A percentile compares a stretch with the other conserved stretches of the same genome.
Conservation (phyloP, 148 eudicot genomes). For the Amaranthus palmeri region DNA sequence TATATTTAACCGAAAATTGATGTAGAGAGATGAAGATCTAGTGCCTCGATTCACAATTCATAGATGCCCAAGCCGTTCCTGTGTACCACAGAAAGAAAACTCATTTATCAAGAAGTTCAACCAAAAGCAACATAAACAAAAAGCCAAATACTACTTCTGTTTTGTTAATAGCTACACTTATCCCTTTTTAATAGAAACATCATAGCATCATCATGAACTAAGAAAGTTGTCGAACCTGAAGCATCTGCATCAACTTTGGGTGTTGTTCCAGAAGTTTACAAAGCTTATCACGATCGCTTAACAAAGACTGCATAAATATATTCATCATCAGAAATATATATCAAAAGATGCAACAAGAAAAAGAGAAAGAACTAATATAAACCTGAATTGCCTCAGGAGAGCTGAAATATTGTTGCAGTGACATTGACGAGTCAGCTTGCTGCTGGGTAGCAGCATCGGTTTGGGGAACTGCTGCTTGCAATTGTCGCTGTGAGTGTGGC, state of each 20-base stretch:
- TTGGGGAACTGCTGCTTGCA: slow-evolving; percentile 31
- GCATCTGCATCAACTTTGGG: slow-evolving; percentile 96
- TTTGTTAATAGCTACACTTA: neutral
- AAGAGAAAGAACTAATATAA: neutral
- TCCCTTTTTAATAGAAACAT: neutral
- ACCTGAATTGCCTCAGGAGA: slow-evolving; percentile 98
- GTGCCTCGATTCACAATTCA: slow-evolving; percentile 23
- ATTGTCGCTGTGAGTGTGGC: slow-evolving; percentile 41
- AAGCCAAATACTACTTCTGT: neutral
- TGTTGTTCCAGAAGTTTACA: slow-evolving; percentile 92
- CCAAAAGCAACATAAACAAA: neutral
- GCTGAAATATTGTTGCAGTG: slow-evolving; percentile 78
- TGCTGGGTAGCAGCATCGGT: slow-evolving; percentile 51
- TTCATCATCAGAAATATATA: slow-evolving; percentile 14
- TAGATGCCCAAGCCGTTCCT: slow-evolving; percentile 49
- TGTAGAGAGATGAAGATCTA: slow-evolving; percentile 7
- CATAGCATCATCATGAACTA: neutral
- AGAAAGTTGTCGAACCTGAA: slow-evolving; percentile 59
- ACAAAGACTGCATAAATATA: slow-evolving; percentile 52
- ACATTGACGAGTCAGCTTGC: slow-evolving; percentile 58
- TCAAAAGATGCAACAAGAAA: neutral
- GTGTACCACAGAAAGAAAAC: slow-evolving; percentile 17
- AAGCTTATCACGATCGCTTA: slow-evolving; percentile 90
- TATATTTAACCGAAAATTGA: too few species aligned
- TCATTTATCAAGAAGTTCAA: neutral